Evolutionary conservation across 495 filamentous ascomycete species (phyloP).

Genomic region (Astrothelium macrocarpum): DNA sequence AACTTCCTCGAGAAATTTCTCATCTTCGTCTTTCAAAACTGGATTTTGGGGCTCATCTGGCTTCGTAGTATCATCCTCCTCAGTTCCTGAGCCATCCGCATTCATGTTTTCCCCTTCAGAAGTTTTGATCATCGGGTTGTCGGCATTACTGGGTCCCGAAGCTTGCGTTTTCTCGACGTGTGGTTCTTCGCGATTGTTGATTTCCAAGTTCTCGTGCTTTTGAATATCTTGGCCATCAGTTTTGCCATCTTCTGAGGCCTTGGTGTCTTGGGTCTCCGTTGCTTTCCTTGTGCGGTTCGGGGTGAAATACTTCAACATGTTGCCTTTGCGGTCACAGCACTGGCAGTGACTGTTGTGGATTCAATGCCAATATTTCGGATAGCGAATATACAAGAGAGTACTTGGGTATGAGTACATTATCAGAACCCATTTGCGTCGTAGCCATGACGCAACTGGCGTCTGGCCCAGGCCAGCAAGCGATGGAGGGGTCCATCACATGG

Average conservation of each 20-base stretch:
- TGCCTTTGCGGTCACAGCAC: neutral
- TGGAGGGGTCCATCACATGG: neutral
- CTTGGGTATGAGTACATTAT: neutral
- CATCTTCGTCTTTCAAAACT: constrained; percentile 32
- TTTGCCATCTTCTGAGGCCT: neutral
- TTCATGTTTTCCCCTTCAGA: constrained; percentile 26
- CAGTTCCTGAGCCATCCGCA: constrained; percentile 23
- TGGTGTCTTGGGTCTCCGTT: neutral
- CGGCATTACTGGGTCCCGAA: too few species aligned
- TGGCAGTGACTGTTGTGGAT: too few species aligned
- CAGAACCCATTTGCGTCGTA: neutral
- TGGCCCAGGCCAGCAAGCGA: neutral
- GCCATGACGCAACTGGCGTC: neutral
- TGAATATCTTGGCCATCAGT: neutral
- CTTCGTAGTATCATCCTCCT: constrained; percentile 13
- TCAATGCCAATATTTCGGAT: neutral
- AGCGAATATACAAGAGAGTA: neutral
- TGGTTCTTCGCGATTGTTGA: neutral
- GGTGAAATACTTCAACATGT: neutral
- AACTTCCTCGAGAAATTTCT: constrained; percentile 30
- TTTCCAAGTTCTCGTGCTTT: neutral
- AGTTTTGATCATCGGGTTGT: too few species aligned
- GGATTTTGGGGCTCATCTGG: constrained; percentile 22
- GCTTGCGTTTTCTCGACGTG: too few species aligned
- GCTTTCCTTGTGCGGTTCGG: neutral